Evolutionary conservation across 306 rosid genomes (phyloP).

Genomic region (Citrullus colocynthis): DNA sequence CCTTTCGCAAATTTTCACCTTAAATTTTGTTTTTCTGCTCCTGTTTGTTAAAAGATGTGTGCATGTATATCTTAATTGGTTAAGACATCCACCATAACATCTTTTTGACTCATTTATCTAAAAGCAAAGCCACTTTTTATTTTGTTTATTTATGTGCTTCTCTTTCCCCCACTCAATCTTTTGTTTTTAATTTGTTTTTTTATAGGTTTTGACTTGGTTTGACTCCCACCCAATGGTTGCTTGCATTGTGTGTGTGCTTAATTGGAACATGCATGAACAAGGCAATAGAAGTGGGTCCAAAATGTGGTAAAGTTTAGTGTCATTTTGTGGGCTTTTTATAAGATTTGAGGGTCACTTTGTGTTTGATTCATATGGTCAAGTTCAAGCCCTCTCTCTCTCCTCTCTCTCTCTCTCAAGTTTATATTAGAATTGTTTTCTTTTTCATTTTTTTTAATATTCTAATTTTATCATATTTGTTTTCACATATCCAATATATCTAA

Average conservation of each 20-base stretch:
- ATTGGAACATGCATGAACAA: slow-evolving; percentile 57
- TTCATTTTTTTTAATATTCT: not conserved
- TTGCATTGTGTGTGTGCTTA: slow-evolving; percentile 19
- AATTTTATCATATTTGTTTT: not conserved
- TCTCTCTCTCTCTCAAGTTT: not conserved
- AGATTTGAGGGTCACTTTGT: slow-evolving; percentile 1
- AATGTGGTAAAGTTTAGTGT: slow-evolving; percentile 1
- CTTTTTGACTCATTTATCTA: too few species aligned
- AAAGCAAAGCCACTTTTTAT: too few species aligned
- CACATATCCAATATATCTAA: not conserved
- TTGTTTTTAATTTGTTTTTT: slow-evolving; percentile 23
- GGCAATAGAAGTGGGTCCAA: slow-evolving; percentile 16
- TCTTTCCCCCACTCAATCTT: slow-evolving; percentile 33
- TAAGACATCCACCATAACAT: too few species aligned
- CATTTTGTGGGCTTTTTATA: not conserved
- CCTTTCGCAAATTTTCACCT: too few species aligned
- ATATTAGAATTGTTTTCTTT: not conserved
- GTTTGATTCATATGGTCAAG: slow-evolving; percentile 1
- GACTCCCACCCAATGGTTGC: not conserved
- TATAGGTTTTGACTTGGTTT: slow-evolving; percentile 25
- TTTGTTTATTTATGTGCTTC: slow-evolving; percentile 4
- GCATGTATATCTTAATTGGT: too few species aligned
- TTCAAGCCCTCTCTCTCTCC: not conserved
- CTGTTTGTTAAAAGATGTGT: too few species aligned
- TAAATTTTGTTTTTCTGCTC: too few species aligned